Base-by-base conservation (phyloP, 2,329 filamentous ascomycete species). In the Aspergillus ochraceus region DNA sequence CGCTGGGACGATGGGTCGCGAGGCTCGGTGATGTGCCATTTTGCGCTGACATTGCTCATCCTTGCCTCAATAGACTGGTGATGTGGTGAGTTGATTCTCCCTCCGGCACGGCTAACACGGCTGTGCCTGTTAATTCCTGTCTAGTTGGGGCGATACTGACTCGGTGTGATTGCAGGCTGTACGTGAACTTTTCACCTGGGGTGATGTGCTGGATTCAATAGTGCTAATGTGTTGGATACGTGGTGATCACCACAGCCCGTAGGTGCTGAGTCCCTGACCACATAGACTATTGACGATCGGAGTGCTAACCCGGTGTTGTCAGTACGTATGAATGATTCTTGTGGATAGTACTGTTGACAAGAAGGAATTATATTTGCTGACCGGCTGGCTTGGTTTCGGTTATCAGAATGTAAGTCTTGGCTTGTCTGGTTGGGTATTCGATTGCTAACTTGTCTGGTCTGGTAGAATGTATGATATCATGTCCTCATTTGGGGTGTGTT, bases 61-160 rank as follows among this genome's bases (percentile, higher is more conserved):
- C 51, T 58, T 51, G 47, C 55, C 47, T 20, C 3, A 52, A 52
- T n/a, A 62, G 60, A 52, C 54, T 45, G 60, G 60, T 57, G 57
- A 62, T 54, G 60, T 60, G 57, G 60, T 62, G 49, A 62, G 59
- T 59, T 17, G 26, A 29, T 24, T 26, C 49, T 52, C 32, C 32
- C 10, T 54, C 17, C 8, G 36, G 6, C 50, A 20, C 30, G 17
- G 20, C 4, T 19, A 45, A 36, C 36, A 24, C 20, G 30, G 26
- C 26, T 54, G 52, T 22, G 4, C 32, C 12, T 42, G 36, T 42
- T 42, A 8, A 42, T 42, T 6, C 6, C 14, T 17, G 17, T 42
- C 17, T 42, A 17, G 14, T n/a, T 42, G 14, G 36, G 36, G 19
- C 14, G 12, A 26, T 36, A 26, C 56, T 58, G 20, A 58, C 39